These are phyloP conservation scores for Brassica carinata DNA, from an alignment of 345 rosid genomes.

Conservation along the genomic window DNA sequence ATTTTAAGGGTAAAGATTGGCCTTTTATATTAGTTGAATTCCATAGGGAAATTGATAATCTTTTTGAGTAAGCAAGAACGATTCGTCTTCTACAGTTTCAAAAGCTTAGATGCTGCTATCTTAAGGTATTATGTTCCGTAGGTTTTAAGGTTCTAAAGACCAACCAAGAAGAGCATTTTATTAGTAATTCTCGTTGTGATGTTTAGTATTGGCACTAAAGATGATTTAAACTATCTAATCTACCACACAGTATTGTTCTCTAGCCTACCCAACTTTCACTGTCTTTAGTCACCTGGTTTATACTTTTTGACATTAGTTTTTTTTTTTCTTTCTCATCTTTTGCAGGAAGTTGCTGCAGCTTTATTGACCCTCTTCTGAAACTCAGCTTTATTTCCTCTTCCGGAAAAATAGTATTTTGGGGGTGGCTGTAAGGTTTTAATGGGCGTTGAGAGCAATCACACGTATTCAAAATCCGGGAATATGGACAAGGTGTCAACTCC, in stretches of 20 bases:
- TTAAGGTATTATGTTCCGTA: not conserved
- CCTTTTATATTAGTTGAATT: not conserved
- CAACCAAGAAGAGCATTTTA: not conserved
- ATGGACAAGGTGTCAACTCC: slow-evolving; percentile 31
- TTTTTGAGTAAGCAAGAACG: not conserved
- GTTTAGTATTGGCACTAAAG: not conserved
- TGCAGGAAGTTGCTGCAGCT: not conserved
- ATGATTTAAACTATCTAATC: too few species aligned
- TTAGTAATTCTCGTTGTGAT: not conserved
- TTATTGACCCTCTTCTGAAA: slow-evolving; percentile 8
- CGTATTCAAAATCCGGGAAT: slow-evolving; percentile 4
- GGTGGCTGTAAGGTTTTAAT: slow-evolving; percentile 20
- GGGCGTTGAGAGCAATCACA: slow-evolving; percentile 6
- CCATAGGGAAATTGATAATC: not conserved
- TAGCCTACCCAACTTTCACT: too few species aligned
- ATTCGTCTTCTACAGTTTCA: not conserved
- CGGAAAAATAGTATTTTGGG: not conserved
- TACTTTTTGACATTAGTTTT: not conserved
- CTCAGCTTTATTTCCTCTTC: not conserved
- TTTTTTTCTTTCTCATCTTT: slow-evolving; percentile 1
- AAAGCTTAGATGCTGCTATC: slow-evolving; percentile 7
- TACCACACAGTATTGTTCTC: not conserved
- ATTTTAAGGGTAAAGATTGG: slow-evolving; percentile 15
- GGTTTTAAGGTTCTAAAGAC: not conserved
- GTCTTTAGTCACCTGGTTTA: not conserved